Base-by-base conservation (phyloP, 139 green algal species). In the Haematococcus lacustris region DNA sequence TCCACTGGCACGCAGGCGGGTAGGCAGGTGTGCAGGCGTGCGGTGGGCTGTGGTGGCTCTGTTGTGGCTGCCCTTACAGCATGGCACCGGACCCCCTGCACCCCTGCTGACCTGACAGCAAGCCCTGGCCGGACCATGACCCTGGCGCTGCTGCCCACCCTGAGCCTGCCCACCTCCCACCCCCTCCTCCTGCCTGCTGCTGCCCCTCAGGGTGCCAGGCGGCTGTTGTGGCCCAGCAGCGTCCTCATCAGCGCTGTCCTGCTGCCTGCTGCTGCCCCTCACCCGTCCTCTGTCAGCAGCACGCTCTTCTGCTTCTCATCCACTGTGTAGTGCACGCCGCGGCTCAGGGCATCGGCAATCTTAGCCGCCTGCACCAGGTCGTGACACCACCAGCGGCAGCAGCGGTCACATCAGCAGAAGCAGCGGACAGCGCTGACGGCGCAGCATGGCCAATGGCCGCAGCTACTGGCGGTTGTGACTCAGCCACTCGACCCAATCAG, bases 301-400 rank as follows among this genome's bases (percentile, higher is more conserved):
- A 98, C 86, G 63, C 85, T 92, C 78, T 94, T 93, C 88, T 98
- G 93, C 90, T 99, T 99, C 88, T 99, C 95, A 70, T 99, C 95
- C 70, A 98, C 95, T 0, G 92, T 99, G 90, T 98, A 98, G 83
- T 98, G 95, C 51, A 96, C 70, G 51, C 94, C 94, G 1, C 73
- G 70, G 59, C 80, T 81, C 51, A 99, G 83, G 28, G 89, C 93
- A 30, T 81, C 71, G 0, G 94, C 93, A 39, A 98, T 85, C 86
- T 98, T 94, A 47, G 79, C 78, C 0, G 91, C 85, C 77, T 85
- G 83, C 13, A 59, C 2, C 64, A 17, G 26, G 26, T 25, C 23
- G 57, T 33, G 53, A n/a, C 32, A 63, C 17, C 26, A 6, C 9
- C 33, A 7, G 33, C 7, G 7, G 6, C 53, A 63, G 53, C 53